Base-by-base conservation (phyloP, 768 basidiomycete species). In the Tephrocybe sp. region DNA sequence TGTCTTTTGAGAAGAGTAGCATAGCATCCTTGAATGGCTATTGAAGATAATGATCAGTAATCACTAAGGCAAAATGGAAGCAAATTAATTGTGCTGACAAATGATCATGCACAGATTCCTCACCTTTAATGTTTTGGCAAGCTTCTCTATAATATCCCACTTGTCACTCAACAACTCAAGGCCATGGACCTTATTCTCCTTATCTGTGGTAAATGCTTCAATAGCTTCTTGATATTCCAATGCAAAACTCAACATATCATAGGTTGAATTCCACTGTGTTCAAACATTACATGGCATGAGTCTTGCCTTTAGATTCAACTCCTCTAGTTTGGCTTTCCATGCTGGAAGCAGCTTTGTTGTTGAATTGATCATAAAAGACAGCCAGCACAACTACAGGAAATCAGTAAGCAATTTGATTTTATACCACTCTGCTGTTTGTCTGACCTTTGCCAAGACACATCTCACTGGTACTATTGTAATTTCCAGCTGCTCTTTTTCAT, bases 261-360 rank as follows among this genome's bases (percentile, higher is more conserved):
- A 71, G 0, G 63, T 68, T 6, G 65, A 71, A 34, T 71, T 70
- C 72, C 69, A 73, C 0, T 63, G 48, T 0, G 68, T 70, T 10
- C 46, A 20, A 1, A 73, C 67, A 54, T 74, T 66, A 2, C 65
- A 56, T 9, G 68, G 70, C 44, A 71, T 62, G n/a, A 63, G 58
- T 3, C 54, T 36, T 4, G 5, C 32, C 1, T 32, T 36, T 3
- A 64, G 42, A 0, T 54, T 48, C 15, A 48, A 44, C 9, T 61
- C 53, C 15, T 58, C 33, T 1, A 66, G 34, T 36, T 8, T 15
- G 4, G 34, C 34, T n/a, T 36, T 36, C 34, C 34, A 36, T 8
- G 34, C 34, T 12, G 34, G 34, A 10, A 36, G 34, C 4, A 36
- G 34, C 15, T 36, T 36, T n/a, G 34, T 36, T 7, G 62, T 51